Evolutionary conservation across 257 asterid genomes (phyloP).

Genomic region (Jaltomata sinuosa): DNA sequence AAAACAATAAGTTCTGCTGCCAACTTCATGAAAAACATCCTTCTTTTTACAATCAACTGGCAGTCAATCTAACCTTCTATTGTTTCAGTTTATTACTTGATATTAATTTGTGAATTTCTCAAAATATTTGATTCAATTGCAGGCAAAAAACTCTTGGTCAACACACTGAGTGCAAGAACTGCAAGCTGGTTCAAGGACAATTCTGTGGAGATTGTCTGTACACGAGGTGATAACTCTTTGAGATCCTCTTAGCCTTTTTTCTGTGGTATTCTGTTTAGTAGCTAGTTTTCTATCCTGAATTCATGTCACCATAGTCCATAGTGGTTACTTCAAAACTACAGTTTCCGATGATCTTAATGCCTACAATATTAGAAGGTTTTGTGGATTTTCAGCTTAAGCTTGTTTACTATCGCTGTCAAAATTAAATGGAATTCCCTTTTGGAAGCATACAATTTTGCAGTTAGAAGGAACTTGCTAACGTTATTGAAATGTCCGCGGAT

Average conservation of each 20-base stretch:
- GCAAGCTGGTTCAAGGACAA: constrained; percentile 40
- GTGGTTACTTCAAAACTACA: not conserved
- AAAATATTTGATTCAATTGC: not conserved
- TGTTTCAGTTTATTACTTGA: not conserved
- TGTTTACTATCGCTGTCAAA: not conserved
- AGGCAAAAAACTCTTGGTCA: constrained; percentile 59
- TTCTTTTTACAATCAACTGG: not conserved
- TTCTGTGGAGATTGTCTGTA: constrained; percentile 76
- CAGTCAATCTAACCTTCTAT: not conserved
- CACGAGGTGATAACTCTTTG: constrained; percentile 37
- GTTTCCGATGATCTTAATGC: not conserved
- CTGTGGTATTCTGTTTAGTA: not conserved
- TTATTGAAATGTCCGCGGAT: not conserved
- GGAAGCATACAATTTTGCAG: not conserved
- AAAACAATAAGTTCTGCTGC: not conserved
- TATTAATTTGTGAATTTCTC: not conserved
- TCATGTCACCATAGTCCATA: not conserved
- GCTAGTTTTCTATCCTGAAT: not conserved
- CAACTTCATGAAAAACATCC: not conserved
- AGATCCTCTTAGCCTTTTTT: not conserved
- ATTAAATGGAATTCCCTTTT: not conserved
- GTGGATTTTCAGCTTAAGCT: not conserved
- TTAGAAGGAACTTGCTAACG: too few species aligned
- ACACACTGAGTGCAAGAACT: constrained; percentile 50
- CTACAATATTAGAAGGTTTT: not conserved